Percentiles rank a stretch among this genome's conserved stretches.
phyloP scores from a whole-genome alignment of 495 filamentous ascomycete genomes.

The Massariosphaeria phaeospora region DNA sequence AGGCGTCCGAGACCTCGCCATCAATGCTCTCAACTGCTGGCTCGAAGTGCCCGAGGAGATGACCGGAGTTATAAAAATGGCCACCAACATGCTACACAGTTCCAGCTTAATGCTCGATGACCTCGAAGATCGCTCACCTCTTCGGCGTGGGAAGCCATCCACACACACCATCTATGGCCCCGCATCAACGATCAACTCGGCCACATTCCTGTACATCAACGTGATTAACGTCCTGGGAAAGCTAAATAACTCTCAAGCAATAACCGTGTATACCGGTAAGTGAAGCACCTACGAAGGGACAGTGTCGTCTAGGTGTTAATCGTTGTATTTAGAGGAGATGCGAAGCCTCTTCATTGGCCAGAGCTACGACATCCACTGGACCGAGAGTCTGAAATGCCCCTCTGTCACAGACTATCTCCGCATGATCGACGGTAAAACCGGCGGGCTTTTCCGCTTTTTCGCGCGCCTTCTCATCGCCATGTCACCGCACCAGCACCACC shows the following conservation, averaged over 20 bases:
- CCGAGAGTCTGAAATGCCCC: constrained; percentile 84
- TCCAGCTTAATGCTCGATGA: constrained; percentile 57
- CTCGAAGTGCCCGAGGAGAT: neutral
- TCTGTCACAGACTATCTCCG: constrained; percentile 94
- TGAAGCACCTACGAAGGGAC: too few relatives aligned
- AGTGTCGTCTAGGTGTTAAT: too few relatives aligned
- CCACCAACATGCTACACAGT: neutral
- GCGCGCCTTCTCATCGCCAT: constrained; percentile 91
- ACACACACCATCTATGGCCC: constrained; percentile 91
- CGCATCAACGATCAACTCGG: constrained; percentile 91
- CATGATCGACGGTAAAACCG: constrained; percentile 97
- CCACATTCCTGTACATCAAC: constrained; percentile 91
- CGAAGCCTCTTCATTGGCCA: constrained; percentile 87
- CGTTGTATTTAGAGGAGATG: constrained; percentile 75
- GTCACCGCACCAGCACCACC: constrained; percentile 56
- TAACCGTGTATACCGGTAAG: too few relatives aligned
- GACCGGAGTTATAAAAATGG: neutral
- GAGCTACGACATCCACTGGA: constrained; percentile 96
- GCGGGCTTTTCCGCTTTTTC: constrained; percentile 86
- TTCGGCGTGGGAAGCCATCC: constrained; percentile 83
- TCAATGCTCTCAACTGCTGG: neutral
- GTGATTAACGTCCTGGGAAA: constrained; percentile 55
- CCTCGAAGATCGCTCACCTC: constrained; percentile 61
- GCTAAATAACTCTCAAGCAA: constrained; percentile 51
- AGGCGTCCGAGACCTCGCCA: neutral